A percentile compares a stretch with the other conserved stretches of the same genome.
phyloP scores from a whole-genome alignment of 371 early-diverging fungal genomes.

The Homolaphlyctis polyrhiza region DNA sequence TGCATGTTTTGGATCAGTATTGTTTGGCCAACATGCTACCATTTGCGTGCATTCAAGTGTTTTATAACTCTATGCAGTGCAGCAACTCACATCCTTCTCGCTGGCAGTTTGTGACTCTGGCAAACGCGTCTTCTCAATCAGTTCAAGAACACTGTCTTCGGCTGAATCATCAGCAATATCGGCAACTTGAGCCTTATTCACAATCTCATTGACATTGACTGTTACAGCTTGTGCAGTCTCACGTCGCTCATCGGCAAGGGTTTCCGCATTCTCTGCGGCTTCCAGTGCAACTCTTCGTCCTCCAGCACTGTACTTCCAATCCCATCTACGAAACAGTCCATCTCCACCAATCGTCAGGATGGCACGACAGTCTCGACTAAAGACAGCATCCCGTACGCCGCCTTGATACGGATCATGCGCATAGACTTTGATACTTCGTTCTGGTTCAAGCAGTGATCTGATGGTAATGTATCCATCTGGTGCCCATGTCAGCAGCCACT shows the following conservation, averaged over 20 bases:
- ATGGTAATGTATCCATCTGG: conserved; percentile 37
- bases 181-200: not conserved
- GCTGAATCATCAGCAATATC: not conserved
- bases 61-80: too few species aligned
- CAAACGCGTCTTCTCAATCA: not conserved
- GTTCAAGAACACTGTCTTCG: not conserved
- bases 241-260: conserved; percentile 14
- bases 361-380: conserved; percentile 25
- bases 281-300: conserved; percentile 33
- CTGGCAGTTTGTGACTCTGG: not conserved
- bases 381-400: conserved; percentile 25
- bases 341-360: conserved; percentile 32
- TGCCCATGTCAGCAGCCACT: conserved; percentile 34
- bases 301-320: conserved; percentile 33
- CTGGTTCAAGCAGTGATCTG: conserved; percentile 37
- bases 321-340: conserved; percentile 29
- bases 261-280: conserved; percentile 24
- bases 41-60: too few species aligned
- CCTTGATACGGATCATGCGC: conserved; percentile 36
- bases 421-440: conserved; percentile 24
- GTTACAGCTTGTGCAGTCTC: conserved; percentile 4
- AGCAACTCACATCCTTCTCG: conserved; percentile 4
- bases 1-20: too few species aligned
- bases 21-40: too few species aligned
- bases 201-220: not conserved